phyloP scores from a whole-genome alignment of 805 yeast genomes.

The Wickerhamiella shivajii region DNA sequence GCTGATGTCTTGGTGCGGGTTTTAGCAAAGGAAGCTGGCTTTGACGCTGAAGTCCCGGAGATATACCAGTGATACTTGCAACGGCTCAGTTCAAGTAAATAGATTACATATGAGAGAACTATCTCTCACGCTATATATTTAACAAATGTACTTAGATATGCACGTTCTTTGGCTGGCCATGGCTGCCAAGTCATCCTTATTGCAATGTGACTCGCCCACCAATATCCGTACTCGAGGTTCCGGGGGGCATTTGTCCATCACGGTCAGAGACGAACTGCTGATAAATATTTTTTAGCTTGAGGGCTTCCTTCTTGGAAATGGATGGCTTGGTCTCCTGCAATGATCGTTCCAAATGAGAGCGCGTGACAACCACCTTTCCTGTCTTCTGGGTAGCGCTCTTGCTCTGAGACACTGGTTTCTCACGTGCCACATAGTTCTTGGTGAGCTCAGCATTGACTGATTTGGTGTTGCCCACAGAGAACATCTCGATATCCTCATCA shows the following conservation, averaged over 20 bases:
- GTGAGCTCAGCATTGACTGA: constrained; percentile 9
- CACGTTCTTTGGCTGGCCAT: no score
- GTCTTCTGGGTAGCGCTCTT: background rate
- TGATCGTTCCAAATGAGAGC: constrained; percentile 45
- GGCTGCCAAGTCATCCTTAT: no score
- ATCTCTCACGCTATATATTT: no score
- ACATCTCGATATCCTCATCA: constrained; percentile 8
- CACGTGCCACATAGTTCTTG: constrained; percentile 7
- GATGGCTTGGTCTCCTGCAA: constrained; percentile 75
- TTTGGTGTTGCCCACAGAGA: constrained; percentile 10
- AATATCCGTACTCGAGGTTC: constrained; percentile 60
- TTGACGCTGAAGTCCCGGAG: no score
- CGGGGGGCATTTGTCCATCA: constrained; percentile 81
- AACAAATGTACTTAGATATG: no score
- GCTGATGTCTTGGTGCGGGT: no score
- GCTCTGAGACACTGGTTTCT: background rate
- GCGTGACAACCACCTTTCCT: constrained; percentile 35
- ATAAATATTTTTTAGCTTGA: constrained; percentile 50
- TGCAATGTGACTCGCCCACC: constrained; percentile 62
- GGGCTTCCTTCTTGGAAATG: constrained; percentile 57
- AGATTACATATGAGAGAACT: no score
- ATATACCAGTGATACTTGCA: no score
- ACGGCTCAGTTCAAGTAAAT: no score
- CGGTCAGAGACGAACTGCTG: constrained; percentile 58
- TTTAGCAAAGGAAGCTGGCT: no score